Conservation (phyloP, 768 basidiomycete genomes). For the Boletus rufocinnamomeus region DNA sequence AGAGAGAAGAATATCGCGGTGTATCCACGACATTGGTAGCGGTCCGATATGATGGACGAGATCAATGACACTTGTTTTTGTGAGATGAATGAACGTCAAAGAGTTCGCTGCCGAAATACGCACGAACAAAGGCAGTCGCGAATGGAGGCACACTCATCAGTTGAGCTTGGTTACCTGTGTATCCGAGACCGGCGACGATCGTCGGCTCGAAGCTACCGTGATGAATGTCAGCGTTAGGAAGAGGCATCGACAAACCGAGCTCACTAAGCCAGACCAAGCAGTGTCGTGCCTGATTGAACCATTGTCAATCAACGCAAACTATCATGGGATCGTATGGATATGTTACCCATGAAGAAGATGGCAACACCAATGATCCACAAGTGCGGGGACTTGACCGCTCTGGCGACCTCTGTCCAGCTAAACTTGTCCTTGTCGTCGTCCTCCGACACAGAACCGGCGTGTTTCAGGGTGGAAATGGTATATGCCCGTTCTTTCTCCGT, state of each 20-base stretch:
- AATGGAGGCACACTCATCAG: constrained; percentile 58
- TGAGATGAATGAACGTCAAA: neutral
- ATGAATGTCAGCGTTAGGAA: constrained; percentile 39
- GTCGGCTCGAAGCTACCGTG: constrained; percentile 65
- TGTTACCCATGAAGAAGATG: constrained; percentile 54
- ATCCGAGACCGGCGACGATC: constrained; percentile 66
- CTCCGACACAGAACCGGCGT: constrained; percentile 37
- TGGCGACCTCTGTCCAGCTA: constrained; percentile 56
- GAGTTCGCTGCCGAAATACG: constrained; percentile 16
- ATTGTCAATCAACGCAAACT: neutral
- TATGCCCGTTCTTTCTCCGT: constrained; percentile 50
- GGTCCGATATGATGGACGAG: constrained; percentile 53
- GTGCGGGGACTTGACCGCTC: constrained; percentile 53
- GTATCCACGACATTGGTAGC: constrained; percentile 51
- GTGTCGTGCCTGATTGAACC: constrained; percentile 17
- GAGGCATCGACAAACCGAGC: neutral
- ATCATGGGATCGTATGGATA: constrained; percentile 10
- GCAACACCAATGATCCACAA: constrained; percentile 51
- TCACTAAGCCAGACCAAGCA: constrained; percentile 28
- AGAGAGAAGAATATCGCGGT: constrained; percentile 46
- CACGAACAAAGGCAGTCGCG: constrained; percentile 48
- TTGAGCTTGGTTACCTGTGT: constrained; percentile 52
- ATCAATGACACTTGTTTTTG: constrained; percentile 35
- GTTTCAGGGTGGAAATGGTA: constrained; percentile 34
- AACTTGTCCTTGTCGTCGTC: constrained; percentile 48